These are phyloP conservation scores for Tetrapisispora fleetii DNA, from an alignment of 805 yeast species.

Conservation along the genomic window DNA sequence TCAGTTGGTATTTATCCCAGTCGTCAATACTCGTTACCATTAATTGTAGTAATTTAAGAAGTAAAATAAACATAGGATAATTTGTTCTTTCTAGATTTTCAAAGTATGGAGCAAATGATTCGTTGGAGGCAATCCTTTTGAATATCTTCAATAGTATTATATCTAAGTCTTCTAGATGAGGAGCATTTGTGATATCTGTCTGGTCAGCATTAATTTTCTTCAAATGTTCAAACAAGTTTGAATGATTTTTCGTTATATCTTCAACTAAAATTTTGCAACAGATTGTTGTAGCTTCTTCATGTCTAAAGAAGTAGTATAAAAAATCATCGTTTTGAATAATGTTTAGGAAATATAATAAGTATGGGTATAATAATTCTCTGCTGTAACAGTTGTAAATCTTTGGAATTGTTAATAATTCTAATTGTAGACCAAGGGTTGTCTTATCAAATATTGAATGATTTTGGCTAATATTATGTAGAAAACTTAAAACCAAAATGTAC, in stretches of 20 bases:
- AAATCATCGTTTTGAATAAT: constrained; percentile 19
- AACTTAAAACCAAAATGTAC: constrained; percentile 12
- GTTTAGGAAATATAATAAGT: constrained; percentile 15
- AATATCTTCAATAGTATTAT: constrained; percentile 22
- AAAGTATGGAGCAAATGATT: constrained; percentile 29
- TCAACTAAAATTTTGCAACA: constrained; percentile 13
- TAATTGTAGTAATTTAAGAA: constrained; percentile 24
- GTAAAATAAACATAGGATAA: constrained; percentile 7
- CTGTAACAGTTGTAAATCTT: constrained; percentile 5
- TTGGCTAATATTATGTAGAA: constrained; percentile 20
- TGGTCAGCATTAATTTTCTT: background rate
- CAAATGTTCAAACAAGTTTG: constrained; percentile 7
- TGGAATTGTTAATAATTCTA: constrained; percentile 19
- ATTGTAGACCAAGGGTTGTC: constrained; percentile 9
- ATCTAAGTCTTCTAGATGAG: constrained; percentile 7
- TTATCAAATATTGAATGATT: constrained; percentile 12
- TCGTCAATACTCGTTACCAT: constrained; percentile 29
- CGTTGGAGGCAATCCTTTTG: constrained; percentile 25
- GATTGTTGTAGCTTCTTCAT: constrained; percentile 7
- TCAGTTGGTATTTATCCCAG: constrained; percentile 32
- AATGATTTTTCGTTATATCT: constrained; percentile 9
- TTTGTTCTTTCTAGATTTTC: constrained; percentile 7
- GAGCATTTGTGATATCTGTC: background rate
- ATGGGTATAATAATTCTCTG: constrained; percentile 10
- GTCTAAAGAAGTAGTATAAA: constrained; percentile 17